phyloP scores from a whole-genome alignment of 192 early-diverging fungal species.

The Backusella psychrophila region DNA sequence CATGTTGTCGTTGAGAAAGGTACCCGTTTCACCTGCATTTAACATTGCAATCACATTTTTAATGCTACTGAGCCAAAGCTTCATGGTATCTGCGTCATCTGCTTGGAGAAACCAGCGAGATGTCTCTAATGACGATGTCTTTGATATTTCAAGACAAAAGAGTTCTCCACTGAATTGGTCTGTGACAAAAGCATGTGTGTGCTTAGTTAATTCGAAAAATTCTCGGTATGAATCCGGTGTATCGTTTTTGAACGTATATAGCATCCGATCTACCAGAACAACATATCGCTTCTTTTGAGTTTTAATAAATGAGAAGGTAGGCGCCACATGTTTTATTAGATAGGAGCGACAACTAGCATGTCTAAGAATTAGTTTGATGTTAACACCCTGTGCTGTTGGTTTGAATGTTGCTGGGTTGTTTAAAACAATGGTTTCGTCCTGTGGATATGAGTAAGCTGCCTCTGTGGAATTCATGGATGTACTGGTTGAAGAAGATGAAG shows the following conservation, averaged over 20 bases:
- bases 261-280: conserved; percentile 17
- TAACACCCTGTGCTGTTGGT: background rate
- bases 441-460: background rate
- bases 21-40: background rate
- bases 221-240: conserved; percentile 15
- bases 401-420: background rate
- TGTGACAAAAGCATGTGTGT: conserved; percentile 27
- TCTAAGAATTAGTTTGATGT: background rate
- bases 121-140: background rate
- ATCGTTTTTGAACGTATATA: conserved; percentile 25
- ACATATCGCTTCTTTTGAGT: conserved; percentile 19
- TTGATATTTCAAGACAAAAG: background rate
- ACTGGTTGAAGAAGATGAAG: background rate
- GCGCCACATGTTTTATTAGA: conserved; percentile 21
- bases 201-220: conserved; percentile 18
- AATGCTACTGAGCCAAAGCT: conserved; percentile 18
- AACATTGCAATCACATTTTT: conserved; percentile 19
- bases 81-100: conserved; percentile 13
- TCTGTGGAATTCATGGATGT: background rate
- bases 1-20: background rate
- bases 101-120: conserved; percentile 26
- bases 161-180: conserved; percentile 15
- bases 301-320: conserved; percentile 21
- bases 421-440: background rate
- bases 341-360: conserved; percentile 14